Conservation (phyloP, 192 early-diverging fungal genomes). For the Allomyces arbusculus region DNA sequence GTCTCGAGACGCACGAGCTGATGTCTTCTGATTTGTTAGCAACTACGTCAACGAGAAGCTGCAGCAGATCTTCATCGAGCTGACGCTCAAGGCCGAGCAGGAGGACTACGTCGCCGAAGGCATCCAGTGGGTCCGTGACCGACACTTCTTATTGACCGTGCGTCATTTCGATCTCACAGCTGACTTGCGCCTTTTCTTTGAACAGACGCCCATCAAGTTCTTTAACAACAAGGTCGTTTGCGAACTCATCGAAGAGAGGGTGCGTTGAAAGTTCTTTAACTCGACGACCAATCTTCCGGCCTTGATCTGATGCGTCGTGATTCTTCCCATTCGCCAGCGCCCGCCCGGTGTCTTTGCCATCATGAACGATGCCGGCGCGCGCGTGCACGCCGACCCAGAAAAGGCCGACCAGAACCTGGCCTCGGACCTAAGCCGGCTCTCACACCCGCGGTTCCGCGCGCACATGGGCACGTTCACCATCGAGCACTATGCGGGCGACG, state of each 20-base stretch:
- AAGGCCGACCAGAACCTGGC: constrained; percentile 55
- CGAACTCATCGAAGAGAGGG: constrained; percentile 86
- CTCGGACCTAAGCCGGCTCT: constrained; percentile 41
- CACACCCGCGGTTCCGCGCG: constrained; percentile 55
- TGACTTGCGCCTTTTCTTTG: background rate
- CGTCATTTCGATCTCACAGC: too few relatives aligned
- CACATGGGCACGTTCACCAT: constrained; percentile 54
- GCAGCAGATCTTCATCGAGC: constrained; percentile 97
- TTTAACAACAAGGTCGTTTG: constrained; percentile 99
- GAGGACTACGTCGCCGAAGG: constrained; percentile 92
- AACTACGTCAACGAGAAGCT: constrained; percentile 96
- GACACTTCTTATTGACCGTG: too few relatives aligned
- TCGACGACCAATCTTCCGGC: too few relatives aligned
- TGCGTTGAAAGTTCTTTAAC: too few relatives aligned
- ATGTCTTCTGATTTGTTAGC: background rate
- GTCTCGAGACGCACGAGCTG: background rate
- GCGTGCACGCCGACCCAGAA: constrained; percentile 77
- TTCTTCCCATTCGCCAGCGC: constrained; percentile 14
- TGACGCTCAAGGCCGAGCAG: constrained; percentile 95
- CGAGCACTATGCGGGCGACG: constrained; percentile 93
- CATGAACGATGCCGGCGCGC: constrained; percentile 94
- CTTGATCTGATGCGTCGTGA: too few relatives aligned
- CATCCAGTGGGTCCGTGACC: constrained; percentile 53
- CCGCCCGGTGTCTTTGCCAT: constrained; percentile 84
- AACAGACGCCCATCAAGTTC: constrained; percentile 76